Evolutionary conservation across 495 filamentous ascomycete genomes (phyloP), one percentile per base, ranked within the genome.

Genomic region (Penicillium longicatenatum): DNA sequence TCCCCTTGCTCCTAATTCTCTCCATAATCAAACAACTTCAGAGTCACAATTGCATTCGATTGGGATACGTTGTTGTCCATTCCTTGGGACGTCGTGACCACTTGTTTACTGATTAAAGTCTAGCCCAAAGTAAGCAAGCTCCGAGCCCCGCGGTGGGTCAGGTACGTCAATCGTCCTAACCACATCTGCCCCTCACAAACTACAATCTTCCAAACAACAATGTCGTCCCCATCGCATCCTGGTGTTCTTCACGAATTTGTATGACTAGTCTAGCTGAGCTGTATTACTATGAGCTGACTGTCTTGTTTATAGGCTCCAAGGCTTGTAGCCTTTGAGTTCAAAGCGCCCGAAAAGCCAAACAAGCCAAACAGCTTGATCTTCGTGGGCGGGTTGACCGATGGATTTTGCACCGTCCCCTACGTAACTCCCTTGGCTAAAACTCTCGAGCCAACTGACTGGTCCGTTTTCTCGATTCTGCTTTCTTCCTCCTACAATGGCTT

Each of bases 371-470:
- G 85, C 21, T 75, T 97, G 24, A 74, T 98, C 62, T 96, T 94
- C 74, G 79, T 97, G 51, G 88, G 86, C 59, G 93, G 94, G 20
- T 83, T 98, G 43, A 87, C 84, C 47, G 92, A 96, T 75, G 90
- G 89, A 19, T 81, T 92, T 44, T 79, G 84, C 55, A 90, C 88
- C 0, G 82, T 88, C 35, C 76, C 80, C 9, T 92, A 89, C 67
- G 76, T 86, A 2, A 57, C 78, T 7, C 62, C 66, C 1, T 67
- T 93, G 21, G 82, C 85, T 16, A 43, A 69, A 6, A 65, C 71
- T n/a, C 78, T 93, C 0, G 84, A 86, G 20, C 74, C 84, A 37
- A 77, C 78, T 16, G 61, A 70, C 21, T 93, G 88, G 77, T 74
- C 77, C 4, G 63, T 97, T 21, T 84, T 85, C 52, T 79, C 85